A percentile compares a stretch with the other conserved stretches of the same genome.
Evolutionary conservation across 225 moss, liverwort and hornwort genomes (phyloP).

Genomic region (Antitrichia curtipendula): DNA sequence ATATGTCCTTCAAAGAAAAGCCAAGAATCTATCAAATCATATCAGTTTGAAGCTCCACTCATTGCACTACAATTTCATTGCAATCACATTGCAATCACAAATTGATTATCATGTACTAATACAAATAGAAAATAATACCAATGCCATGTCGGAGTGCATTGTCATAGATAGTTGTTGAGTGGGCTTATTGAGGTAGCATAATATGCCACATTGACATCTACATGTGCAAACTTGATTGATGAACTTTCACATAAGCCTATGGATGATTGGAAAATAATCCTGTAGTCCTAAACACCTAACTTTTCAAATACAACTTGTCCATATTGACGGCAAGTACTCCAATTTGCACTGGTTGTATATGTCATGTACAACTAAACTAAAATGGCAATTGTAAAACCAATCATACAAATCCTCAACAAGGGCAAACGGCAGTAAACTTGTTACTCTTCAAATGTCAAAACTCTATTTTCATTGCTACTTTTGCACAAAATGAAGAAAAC

Average conservation of each 20-base stretch:
- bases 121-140: too few species aligned
- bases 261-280: neutral
- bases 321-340: accelerated
- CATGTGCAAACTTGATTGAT: neutral
- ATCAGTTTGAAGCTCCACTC: too few species aligned
- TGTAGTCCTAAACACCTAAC: too few species aligned
- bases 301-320: neutral
- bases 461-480: neutral
- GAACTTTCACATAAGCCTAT: neutral
- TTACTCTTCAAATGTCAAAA: neutral
- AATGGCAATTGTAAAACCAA: too few species aligned
- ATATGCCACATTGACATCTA: neutral
- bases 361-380: neutral
- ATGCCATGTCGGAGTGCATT: neutral
- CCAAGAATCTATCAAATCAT: neutral
- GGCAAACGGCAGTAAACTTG: neutral
- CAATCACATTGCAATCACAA: too few species aligned
- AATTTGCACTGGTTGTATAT: neutral
- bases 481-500: neutral
- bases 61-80: too few species aligned
- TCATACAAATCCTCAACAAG: too few species aligned
- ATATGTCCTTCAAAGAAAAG: neutral
- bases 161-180: neutral
- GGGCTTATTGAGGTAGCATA: neutral
- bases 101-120: too few species aligned